A percentile compares a stretch with the other conserved stretches of the same genome.
These are phyloP conservation scores for Cyanidiococcus yangmingshanensis DNA, from an alignment of 23 red algal genomes.

Conservation along the genomic window DNA sequence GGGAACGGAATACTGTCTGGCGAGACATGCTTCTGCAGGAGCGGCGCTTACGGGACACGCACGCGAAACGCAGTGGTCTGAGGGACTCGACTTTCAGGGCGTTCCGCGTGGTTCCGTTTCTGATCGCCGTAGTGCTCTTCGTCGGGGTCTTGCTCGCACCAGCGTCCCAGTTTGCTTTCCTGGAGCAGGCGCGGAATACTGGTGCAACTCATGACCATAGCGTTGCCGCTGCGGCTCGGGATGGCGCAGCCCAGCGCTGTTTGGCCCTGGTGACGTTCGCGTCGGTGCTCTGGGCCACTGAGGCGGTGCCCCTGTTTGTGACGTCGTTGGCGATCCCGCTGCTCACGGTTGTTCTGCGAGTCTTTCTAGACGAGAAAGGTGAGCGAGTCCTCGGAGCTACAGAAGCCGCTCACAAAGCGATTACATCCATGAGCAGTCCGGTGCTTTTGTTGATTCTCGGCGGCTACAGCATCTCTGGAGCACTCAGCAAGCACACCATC, in stretches of 20 bases:
- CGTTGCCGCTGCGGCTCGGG: slow-evolving; percentile 9
- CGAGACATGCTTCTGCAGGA: slow-evolving; percentile 63
- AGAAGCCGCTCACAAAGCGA: slow-evolving; percentile 45
- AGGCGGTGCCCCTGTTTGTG: slow-evolving; percentile 86
- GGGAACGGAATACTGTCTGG: slow-evolving; percentile 95
- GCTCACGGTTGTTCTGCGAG: slow-evolving; percentile 35
- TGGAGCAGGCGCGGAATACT: background rate
- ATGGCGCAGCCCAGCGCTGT: slow-evolving; percentile 75
- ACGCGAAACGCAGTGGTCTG: slow-evolving; percentile 32
- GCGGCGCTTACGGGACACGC: slow-evolving; percentile 42
- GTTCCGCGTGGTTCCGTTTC: slow-evolving; percentile 37
- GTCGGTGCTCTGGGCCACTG: slow-evolving; percentile 66
- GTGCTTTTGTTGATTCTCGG: slow-evolving; percentile 83
- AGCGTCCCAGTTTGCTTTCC: slow-evolving; percentile 14
- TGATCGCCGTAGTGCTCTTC: slow-evolving; percentile 35
- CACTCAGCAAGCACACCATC: slow-evolving; percentile 21
- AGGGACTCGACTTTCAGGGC: slow-evolving; percentile 21
- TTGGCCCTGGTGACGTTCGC: slow-evolving; percentile 46
- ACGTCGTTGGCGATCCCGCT: slow-evolving; percentile 70
- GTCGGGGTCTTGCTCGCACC: slow-evolving; percentile 24
- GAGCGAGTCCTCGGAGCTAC: slow-evolving; percentile 32
- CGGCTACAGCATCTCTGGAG: slow-evolving; percentile 47
- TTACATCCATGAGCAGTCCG: slow-evolving; percentile 50
- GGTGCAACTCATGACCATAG: background rate
- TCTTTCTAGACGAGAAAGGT: slow-evolving; percentile 57